phyloP scores from a whole-genome alignment of 371 early-diverging fungal species.

The Rhizopus arrhizus region DNA sequence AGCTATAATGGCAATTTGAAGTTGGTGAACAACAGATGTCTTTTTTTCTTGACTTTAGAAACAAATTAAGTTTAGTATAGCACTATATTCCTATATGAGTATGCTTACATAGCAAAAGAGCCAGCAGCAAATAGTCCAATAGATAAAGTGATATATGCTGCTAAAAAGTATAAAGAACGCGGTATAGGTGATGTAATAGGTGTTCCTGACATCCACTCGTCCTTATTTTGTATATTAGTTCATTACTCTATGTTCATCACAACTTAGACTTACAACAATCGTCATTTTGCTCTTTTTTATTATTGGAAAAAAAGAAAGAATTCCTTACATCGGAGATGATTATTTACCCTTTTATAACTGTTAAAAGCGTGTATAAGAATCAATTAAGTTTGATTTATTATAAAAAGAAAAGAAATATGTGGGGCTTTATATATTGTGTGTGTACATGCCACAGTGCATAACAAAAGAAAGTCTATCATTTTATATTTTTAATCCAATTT shows the following conservation, averaged over 20 bases:
- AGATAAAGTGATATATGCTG: conserved; percentile 33
- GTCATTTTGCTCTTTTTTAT: no score
- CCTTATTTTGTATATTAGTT: conserved; percentile 8
- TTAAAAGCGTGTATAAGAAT: no score
- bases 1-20: conserved; percentile 41
- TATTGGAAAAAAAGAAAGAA: no score
- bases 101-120: conserved; percentile 44
- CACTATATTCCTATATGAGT: no score
- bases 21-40: conserved; percentile 40
- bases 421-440: neutral
- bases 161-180: conserved; percentile 32
- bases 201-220: conserved; percentile 34
- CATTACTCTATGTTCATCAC: no score
- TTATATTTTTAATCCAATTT: neutral
- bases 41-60: conserved; percentile 38
- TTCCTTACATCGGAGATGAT: no score
- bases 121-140: conserved; percentile 42
- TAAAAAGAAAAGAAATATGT: no score
- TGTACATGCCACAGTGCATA: neutral
- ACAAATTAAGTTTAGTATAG: no score
- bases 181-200: conserved; percentile 40
- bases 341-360: no score
- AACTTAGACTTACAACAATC: no score
- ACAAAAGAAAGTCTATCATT: neutral
- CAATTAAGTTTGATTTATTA: no score